Conservation (phyloP, 2,329 filamentous ascomycete species). For the Nannizziopsis barbatae region DNA sequence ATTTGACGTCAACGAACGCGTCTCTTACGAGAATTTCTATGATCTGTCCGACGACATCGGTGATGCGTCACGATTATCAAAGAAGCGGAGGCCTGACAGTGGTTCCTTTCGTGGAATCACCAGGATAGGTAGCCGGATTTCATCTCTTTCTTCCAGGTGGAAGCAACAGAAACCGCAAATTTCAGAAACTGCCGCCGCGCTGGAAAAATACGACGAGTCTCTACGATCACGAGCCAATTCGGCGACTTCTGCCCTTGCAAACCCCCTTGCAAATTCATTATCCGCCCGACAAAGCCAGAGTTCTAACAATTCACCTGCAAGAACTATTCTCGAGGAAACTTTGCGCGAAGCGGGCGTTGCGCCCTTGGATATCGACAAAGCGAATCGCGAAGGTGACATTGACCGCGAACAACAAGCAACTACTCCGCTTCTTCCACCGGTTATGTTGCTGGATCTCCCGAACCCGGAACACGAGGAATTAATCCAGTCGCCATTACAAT, state of each 20-base stretch:
- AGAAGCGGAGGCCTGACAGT: slow-evolving; percentile 44
- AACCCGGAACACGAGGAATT: slow-evolving; percentile 42
- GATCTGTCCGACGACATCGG: slow-evolving; percentile 52
- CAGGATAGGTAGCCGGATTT: slow-evolving; percentile 58
- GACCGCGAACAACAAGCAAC: slow-evolving; percentile 56
- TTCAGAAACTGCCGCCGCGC: slow-evolving; percentile 26
- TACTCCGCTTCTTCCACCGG: slow-evolving; percentile 74
- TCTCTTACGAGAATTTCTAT: slow-evolving; percentile 27
- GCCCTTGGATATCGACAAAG: slow-evolving; percentile 44
- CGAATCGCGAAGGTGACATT: slow-evolving; percentile 40
- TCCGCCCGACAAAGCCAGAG: slow-evolving; percentile 42
- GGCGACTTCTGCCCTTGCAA: slow-evolving; percentile 31
- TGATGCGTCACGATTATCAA: slow-evolving; percentile 46
- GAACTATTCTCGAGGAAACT: slow-evolving; percentile 51
- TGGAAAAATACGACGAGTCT: slow-evolving; percentile 23
- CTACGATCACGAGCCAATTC: slow-evolving; percentile 35
- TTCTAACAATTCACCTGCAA: slow-evolving; percentile 48
- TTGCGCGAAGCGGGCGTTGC: slow-evolving; percentile 39
- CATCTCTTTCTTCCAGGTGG: slow-evolving; percentile 53
- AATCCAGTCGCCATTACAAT: slow-evolving; percentile 72
- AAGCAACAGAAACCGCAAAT: slow-evolving; percentile 26
- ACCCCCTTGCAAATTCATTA: slow-evolving; percentile 26
- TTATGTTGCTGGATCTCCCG: slow-evolving; percentile 51
- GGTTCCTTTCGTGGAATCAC: slow-evolving; percentile 42
- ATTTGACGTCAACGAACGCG: slow-evolving; percentile 24